Percentiles rank a stretch among this genome's conserved stretches.
Conservation (phyloP, 2,329 filamentous ascomycete species). For the Cadophora sp. region DNA sequence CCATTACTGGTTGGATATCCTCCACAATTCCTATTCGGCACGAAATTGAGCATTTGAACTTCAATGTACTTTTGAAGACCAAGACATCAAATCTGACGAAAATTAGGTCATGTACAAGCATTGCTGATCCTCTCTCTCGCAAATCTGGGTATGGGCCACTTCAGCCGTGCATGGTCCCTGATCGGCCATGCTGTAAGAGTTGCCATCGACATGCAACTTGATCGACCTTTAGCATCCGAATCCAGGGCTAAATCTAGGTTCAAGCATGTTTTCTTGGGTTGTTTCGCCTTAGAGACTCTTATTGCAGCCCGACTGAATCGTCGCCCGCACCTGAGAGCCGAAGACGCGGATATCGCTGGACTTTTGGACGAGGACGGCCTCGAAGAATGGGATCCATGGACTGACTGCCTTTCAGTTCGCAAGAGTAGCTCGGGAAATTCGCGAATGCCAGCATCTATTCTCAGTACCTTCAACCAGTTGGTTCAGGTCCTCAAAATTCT, state of each 20-base stretch:
- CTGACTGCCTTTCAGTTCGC: constrained; percentile 53
- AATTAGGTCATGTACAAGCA: constrained; percentile 56
- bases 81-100: neutral
- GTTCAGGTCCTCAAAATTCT: constrained; percentile 42
- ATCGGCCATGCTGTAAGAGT: constrained; percentile 69
- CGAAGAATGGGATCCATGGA: constrained; percentile 80
- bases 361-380: constrained; percentile 68
- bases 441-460: constrained; percentile 43
- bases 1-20: neutral
- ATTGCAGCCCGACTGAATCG: constrained; percentile 58
- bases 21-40: neutral
- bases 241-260: constrained; percentile 39
- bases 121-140: constrained; percentile 66
- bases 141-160: constrained; percentile 64
- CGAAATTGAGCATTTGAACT: neutral
- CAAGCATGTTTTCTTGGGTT: constrained; percentile 59
- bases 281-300: constrained; percentile 67
- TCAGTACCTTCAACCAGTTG: constrained; percentile 45
- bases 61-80: neutral
- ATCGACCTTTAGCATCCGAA: constrained; percentile 41
- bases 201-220: constrained; percentile 51
- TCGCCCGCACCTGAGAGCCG: constrained; percentile 55
- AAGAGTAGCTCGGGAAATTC: constrained; percentile 34
- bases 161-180: constrained; percentile 66
- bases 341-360: constrained; percentile 54